Evolutionary conservation across 1,284 basidiomycete genomes (phyloP).

Genomic region (Trichosporon sp.): DNA sequence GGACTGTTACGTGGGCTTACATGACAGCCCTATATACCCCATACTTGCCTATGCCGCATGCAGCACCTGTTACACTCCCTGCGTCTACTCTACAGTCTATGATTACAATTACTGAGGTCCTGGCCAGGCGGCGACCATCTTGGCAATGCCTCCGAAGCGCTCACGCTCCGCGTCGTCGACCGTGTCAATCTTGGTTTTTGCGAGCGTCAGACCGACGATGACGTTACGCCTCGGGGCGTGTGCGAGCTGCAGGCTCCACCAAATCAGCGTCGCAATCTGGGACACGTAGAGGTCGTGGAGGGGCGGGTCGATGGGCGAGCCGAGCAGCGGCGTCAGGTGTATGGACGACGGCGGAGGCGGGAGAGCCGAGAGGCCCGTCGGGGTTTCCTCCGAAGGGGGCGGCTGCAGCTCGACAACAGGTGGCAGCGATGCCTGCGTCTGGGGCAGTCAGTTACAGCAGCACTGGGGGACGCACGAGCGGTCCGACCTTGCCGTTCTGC

Average conservation of each 20-base stretch:
- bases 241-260: constrained; percentile 56
- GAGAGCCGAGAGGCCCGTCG: constrained; percentile 57
- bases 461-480: constrained; percentile 57
- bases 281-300: constrained; percentile 75
- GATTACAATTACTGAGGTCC: constrained; percentile 21
- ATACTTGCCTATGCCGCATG: background rate
- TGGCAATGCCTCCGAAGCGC: constrained; percentile 65
- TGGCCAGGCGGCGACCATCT: constrained; percentile 56
- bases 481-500: constrained; percentile 78
- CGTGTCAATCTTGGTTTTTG: constrained; percentile 52
- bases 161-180: constrained; percentile 53
- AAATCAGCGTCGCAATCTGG: constrained; percentile 80
- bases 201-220: constrained; percentile 42
- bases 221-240: constrained; percentile 31
- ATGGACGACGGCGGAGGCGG: constrained; percentile 69
- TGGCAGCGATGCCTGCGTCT: constrained; percentile 80
- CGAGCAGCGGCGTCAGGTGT: constrained; percentile 70
- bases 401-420: constrained; percentile 62
- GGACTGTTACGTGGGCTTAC: constrained; percentile 9
- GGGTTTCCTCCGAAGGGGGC: constrained; percentile 56
- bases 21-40: background rate
- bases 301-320: constrained; percentile 59
- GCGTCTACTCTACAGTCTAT: background rate
- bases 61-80: background rate
- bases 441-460: constrained; percentile 9